Evolutionary conservation across 108 stramenopile genomes (phyloP).

Genomic region (Cylindrotheca fusiformis): DNA sequence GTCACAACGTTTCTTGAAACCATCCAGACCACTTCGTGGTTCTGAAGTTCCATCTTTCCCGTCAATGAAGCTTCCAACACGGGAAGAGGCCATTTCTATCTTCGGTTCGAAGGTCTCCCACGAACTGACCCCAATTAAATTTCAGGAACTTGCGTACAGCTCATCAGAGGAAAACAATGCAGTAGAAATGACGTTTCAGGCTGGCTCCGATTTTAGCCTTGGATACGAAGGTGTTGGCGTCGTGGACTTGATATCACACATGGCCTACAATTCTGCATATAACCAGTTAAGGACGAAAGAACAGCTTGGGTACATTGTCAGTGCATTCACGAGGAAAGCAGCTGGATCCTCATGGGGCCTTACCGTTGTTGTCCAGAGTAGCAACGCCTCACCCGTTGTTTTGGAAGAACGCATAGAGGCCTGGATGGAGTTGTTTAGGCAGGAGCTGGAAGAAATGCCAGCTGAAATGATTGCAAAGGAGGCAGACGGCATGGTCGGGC

Average conservation of each 20-base stretch:
- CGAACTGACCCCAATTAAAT: slow-evolving; percentile 51
- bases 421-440: slow-evolving; percentile 73
- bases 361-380: slow-evolving; percentile 69
- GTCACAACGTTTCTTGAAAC: slow-evolving; percentile 44
- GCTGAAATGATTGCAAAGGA: slow-evolving; percentile 67
- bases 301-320: slow-evolving; percentile 87
- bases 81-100: slow-evolving; percentile 64
- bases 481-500: slow-evolving; percentile 73
- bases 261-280: slow-evolving; percentile 87
- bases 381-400: slow-evolving; percentile 46
- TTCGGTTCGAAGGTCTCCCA: slow-evolving; percentile 47
- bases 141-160: slow-evolving; percentile 67
- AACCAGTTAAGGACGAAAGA: slow-evolving; percentile 83
- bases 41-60: slow-evolving; percentile 71
- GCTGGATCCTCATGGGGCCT: slow-evolving; percentile 73
- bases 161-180: slow-evolving; percentile 81
- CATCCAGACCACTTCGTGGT: slow-evolving; percentile 44
- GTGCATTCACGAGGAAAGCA: slow-evolving; percentile 66
- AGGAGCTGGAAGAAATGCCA: slow-evolving; percentile 75
- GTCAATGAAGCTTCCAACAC: slow-evolving; percentile 71
- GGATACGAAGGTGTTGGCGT: slow-evolving; percentile 78
- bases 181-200: slow-evolving; percentile 74
- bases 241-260: slow-evolving; percentile 69
- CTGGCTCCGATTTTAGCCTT: slow-evolving; percentile 57
- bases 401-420: slow-evolving; percentile 73